A percentile compares a stretch with the other conserved stretches of the same genome.
Evolutionary conservation across 2,329 filamentous ascomycete species (phyloP).

Genomic region (Endocalyx cinctus): DNA sequence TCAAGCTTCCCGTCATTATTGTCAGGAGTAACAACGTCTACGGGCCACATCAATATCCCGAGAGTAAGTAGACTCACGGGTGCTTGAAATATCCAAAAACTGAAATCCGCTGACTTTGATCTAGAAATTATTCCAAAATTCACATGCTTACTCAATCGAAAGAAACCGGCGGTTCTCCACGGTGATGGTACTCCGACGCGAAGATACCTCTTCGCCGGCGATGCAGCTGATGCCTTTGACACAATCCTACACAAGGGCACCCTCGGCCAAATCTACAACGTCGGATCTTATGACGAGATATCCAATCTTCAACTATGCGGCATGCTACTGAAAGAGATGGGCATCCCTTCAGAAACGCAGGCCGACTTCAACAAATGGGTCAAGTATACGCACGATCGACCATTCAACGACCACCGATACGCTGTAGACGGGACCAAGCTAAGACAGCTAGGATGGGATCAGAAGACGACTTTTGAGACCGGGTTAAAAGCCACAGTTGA

Average conservation of each 20-base stretch:
- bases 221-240: slow-evolving; percentile 78
- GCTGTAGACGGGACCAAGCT: slow-evolving; percentile 68
- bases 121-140: slow-evolving; percentile 82
- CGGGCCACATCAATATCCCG: slow-evolving; percentile 77
- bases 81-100: too few species aligned
- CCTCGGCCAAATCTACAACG: slow-evolving; percentile 76
- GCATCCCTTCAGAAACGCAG: slow-evolving; percentile 44
- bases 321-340: slow-evolving; percentile 60
- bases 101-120: slow-evolving; percentile 5
- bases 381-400: slow-evolving; percentile 71
- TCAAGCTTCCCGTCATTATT: slow-evolving; percentile 75
- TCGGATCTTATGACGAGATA: slow-evolving; percentile 72
- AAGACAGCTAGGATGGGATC: slow-evolving; percentile 62
- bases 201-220: slow-evolving; percentile 72
- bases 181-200: slow-evolving; percentile 71
- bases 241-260: slow-evolving; percentile 75
- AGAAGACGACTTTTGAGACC: slow-evolving; percentile 59
- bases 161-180: slow-evolving; percentile 66
- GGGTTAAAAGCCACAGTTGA: slow-evolving; percentile 61
- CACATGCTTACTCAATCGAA: slow-evolving; percentile 63
- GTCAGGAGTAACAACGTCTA: slow-evolving; percentile 83
- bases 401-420: slow-evolving; percentile 73
- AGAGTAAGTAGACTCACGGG: slow-evolving; percentile 60
- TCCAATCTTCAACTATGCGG: slow-evolving; percentile 67
- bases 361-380: slow-evolving; percentile 60